phyloP scores from a whole-genome alignment of 1,284 basidiomycete genomes.

The Afroboletus lepidellus region DNA sequence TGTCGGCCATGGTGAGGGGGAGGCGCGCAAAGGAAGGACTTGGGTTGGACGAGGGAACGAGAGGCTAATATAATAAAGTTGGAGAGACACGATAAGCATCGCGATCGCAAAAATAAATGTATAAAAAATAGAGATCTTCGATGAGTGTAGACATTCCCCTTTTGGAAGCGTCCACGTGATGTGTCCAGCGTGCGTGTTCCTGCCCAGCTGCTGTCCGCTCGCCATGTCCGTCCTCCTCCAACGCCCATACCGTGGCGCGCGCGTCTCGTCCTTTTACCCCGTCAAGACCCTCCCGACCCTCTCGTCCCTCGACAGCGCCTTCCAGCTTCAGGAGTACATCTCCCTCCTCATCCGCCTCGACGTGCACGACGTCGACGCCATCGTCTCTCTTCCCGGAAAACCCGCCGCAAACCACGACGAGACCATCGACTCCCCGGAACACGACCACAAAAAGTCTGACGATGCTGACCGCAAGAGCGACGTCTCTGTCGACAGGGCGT shows the following conservation, averaged over 20 bases:
- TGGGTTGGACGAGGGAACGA: neutral
- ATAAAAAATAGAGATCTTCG: conserved; percentile 11
- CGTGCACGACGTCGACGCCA: conserved; percentile 83
- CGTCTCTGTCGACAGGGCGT: conserved; percentile 69
- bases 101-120: neutral
- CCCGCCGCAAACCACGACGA: conserved; percentile 34
- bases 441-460: conserved; percentile 39
- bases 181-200: neutral
- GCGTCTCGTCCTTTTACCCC: conserved; percentile 76
- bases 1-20: conserved; percentile 23
- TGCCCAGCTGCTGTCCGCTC: neutral
- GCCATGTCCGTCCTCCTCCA: conserved; percentile 39
- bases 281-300: conserved; percentile 65
- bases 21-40: conserved; percentile 9
- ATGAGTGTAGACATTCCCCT: too few species aligned
- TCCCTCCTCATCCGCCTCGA: conserved; percentile 81
- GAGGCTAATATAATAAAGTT: conserved; percentile 21
- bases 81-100: conserved; percentile 15
- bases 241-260: conserved; percentile 68
- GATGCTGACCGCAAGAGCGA: conserved; percentile 47
- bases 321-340: conserved; percentile 95
- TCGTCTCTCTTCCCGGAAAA: conserved; percentile 72
- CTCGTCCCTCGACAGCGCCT: conserved; percentile 81
- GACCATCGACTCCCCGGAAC: conserved; percentile 40
- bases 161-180: conserved; percentile 21